These are phyloP conservation scores for Leccinum subtestaceum DNA, from an alignment of 768 basidiomycete species.

Conservation along the genomic window DNA sequence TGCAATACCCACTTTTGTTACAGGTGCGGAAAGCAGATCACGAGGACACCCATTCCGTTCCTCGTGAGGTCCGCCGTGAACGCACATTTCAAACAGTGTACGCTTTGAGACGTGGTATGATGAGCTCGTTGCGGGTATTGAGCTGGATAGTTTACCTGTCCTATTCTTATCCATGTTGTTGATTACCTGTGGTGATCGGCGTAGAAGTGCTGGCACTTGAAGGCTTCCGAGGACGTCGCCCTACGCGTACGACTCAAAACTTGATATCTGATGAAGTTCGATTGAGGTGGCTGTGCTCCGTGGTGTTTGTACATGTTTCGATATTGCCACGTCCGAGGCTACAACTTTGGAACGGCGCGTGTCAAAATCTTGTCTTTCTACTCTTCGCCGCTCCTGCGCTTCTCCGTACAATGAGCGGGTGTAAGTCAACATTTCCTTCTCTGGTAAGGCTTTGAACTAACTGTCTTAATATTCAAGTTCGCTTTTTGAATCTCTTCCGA, in stretches of 20 bases:
- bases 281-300: conserved; percentile 14
- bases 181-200: background rate
- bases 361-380: conserved; percentile 20
- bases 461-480: conserved; percentile 44
- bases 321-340: conserved; percentile 29
- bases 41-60: conserved; percentile 31
- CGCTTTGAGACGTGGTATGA: conserved; percentile 8
- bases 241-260: too few species aligned
- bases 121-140: background rate
- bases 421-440: conserved; percentile 42
- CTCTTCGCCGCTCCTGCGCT: conserved; percentile 23
- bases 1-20: conserved; percentile 61
- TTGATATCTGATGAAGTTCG: too few species aligned
- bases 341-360: conserved; percentile 17
- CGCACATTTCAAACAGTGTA: conserved; percentile 35
- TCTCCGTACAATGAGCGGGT: conserved; percentile 68
- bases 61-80: conserved; percentile 34
- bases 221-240: background rate
- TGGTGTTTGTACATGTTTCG: conserved; percentile 28
- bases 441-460: background rate
- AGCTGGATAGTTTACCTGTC: background rate
- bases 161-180: background rate
- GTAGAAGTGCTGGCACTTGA: background rate
- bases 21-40: conserved; percentile 45
- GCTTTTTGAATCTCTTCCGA: conserved; percentile 96